Conservation (phyloP, 2,329 filamentous ascomycete genomes). For the Blastomyces silverae region DNA sequence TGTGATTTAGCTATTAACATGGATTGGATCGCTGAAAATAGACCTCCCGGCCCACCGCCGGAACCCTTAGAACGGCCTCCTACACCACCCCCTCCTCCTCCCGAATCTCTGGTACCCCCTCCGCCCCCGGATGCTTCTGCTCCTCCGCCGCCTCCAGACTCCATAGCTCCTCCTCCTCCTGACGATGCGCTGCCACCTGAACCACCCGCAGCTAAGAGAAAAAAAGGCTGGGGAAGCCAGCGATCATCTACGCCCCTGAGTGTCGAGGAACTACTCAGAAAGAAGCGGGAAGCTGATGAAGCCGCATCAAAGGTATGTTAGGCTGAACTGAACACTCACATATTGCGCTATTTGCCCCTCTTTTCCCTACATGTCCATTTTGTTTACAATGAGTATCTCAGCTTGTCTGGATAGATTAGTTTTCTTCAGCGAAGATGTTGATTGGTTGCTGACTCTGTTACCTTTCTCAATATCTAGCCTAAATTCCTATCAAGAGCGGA, state of each 20-base stretch:
- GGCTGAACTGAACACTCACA: background rate
- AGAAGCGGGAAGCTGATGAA: slow-evolving; percentile 79
- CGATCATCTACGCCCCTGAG: slow-evolving; percentile 54
- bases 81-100: slow-evolving; percentile 39
- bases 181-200: slow-evolving; percentile 42
- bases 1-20: slow-evolving; percentile 24
- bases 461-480: slow-evolving; percentile 45
- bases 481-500: slow-evolving; percentile 81
- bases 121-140: slow-evolving; percentile 36
- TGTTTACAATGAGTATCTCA: slow-evolving; percentile 17
- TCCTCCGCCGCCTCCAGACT: slow-evolving; percentile 34
- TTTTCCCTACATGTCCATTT: slow-evolving; percentile 8
- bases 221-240: slow-evolving; percentile 42
- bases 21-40: slow-evolving; percentile 32
- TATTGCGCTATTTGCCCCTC: background rate
- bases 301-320: slow-evolving; percentile 63
- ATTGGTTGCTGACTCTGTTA: slow-evolving; percentile 16
- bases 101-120: slow-evolving; percentile 37
- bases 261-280: slow-evolving; percentile 75
- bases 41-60: slow-evolving; percentile 32
- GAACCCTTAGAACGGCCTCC: slow-evolving; percentile 35
- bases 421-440: slow-evolving; percentile 12
- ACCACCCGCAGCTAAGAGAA: slow-evolving; percentile 45
- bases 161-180: slow-evolving; percentile 37
- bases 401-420: slow-evolving; percentile 15